phyloP scores from a whole-genome alignment of 768 basidiomycete genomes.

The Leccinum sublutescens region DNA sequence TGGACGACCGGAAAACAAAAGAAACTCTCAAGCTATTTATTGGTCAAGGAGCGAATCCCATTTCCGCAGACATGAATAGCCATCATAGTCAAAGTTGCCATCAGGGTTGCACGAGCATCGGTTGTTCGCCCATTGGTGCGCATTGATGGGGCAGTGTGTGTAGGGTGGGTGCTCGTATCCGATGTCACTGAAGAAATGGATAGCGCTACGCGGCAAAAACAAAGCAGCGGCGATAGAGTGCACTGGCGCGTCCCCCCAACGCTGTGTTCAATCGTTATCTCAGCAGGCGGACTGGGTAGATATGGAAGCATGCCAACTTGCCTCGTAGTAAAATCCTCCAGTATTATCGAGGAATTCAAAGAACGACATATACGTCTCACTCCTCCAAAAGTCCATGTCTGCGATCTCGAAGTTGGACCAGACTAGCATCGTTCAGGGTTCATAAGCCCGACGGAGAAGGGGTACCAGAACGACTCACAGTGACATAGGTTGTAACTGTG shows the following conservation, averaged over 20 bases:
- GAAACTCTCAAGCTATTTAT: not conserved
- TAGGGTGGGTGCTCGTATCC: constrained; percentile 39
- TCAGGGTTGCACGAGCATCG: constrained; percentile 27
- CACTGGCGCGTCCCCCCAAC: constrained; percentile 94
- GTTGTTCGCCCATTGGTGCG: constrained; percentile 18
- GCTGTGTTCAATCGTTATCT: constrained; percentile 37
- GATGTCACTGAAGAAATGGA: constrained; percentile 95
- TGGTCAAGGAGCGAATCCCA: constrained; percentile 20
- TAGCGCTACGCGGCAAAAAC: constrained; percentile 82
- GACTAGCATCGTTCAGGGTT: constrained; percentile 42
- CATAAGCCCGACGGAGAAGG: constrained; percentile 1
- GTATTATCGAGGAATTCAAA: constrained; percentile 77
- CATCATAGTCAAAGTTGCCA: constrained; percentile 28
- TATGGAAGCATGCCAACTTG: constrained; percentile 10
- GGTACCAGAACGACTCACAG: constrained; percentile 37
- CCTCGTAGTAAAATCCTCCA: constrained; percentile 93
- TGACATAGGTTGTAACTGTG: constrained; percentile 63
- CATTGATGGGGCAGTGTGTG: constrained; percentile 25
- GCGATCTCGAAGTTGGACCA: constrained; percentile 96
- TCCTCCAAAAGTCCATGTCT: constrained; percentile 80
- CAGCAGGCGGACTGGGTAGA: not conserved
- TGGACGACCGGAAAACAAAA: not conserved
- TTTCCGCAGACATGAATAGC: constrained; percentile 26
- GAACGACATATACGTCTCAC: constrained; percentile 78
- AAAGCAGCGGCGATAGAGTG: constrained; percentile 91